Percentiles rank a stretch among this genome's conserved stretches.
phyloP scores from a whole-genome alignment of 2,329 filamentous ascomycete species.

The Aspergillus latus region DNA sequence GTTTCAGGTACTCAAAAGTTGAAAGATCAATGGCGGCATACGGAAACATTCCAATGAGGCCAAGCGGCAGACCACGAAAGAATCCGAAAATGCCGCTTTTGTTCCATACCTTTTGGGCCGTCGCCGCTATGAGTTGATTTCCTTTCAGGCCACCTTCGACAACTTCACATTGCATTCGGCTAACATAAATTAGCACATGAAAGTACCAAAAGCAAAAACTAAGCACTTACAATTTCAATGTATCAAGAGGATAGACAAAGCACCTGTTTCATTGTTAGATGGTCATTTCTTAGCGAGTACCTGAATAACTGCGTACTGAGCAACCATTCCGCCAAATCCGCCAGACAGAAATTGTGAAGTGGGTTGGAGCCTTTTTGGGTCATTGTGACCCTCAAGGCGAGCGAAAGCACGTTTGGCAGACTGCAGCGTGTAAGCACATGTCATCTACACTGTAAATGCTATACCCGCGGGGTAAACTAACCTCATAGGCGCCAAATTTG shows the following conservation, averaged over 20 bases:
- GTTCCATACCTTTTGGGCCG: slow-evolving; percentile 81
- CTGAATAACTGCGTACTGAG: slow-evolving; percentile 64
- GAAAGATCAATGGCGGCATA: slow-evolving; percentile 96
- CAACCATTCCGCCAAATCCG: slow-evolving; percentile 88
- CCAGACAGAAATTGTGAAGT: slow-evolving; percentile 89
- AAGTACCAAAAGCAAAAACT: neutral
- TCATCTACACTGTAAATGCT: neutral
- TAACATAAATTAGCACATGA: slow-evolving; percentile 29
- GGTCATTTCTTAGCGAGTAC: neutral
- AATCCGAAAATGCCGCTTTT: slow-evolving; percentile 72
- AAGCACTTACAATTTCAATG: slow-evolving; percentile 56
- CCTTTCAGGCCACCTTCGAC: slow-evolving; percentile 82
- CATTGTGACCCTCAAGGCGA: slow-evolving; percentile 80
- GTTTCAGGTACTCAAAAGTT: slow-evolving; percentile 91
- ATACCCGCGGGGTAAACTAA: slow-evolving; percentile 31
- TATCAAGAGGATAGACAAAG: slow-evolving; percentile 89
- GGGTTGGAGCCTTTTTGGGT: slow-evolving; percentile 74
- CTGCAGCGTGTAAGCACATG: slow-evolving; percentile 37
- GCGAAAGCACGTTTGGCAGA: slow-evolving; percentile 86
- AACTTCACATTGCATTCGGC: slow-evolving; percentile 89
- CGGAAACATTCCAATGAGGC: slow-evolving; percentile 92
- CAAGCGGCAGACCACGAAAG: slow-evolving; percentile 92
- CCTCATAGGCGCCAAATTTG: slow-evolving; percentile 95
- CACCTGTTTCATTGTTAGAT: slow-evolving; percentile 56
- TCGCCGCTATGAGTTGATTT: slow-evolving; percentile 77